Percentiles rank a stretch among this genome's conserved stretches.
These are phyloP conservation scores for Pythium monospermum DNA, from an alignment of 352 stramenopile genomes.

Conservation along the genomic window DNA sequence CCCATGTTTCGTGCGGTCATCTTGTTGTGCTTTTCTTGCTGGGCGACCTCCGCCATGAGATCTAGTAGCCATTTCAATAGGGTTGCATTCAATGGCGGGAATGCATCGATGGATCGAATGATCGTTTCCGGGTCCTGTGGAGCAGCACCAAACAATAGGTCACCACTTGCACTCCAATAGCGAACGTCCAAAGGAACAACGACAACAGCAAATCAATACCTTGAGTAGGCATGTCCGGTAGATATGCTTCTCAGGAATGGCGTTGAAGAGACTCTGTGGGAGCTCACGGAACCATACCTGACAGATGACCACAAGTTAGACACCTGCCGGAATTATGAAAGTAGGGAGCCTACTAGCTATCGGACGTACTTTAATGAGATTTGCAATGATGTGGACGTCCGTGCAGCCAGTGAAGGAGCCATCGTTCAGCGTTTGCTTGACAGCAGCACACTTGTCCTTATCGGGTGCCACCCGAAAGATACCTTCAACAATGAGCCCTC, in stretches of 20 bases:
- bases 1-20: slow-evolving; percentile 81
- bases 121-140: slow-evolving; percentile 32
- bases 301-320: not conserved
- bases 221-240: slow-evolving; percentile 40
- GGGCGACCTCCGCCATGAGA: slow-evolving; percentile 54
- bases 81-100: slow-evolving; percentile 32
- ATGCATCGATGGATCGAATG: slow-evolving; percentile 29
- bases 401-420: slow-evolving; percentile 48
- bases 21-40: slow-evolving; percentile 58
- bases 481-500: slow-evolving; percentile 45
- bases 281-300: slow-evolving; percentile 84
- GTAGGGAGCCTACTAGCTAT: not conserved
- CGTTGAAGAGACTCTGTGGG: slow-evolving; percentile 61
- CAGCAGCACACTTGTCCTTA: slow-evolving; percentile 41
- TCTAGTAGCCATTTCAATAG: slow-evolving; percentile 75
- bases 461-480: slow-evolving; percentile 79
- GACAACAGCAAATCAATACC: too few relatives aligned
- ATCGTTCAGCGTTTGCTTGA: slow-evolving; percentile 70
- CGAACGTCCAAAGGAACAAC: not conserved
- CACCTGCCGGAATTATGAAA: not conserved
- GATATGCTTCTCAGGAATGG: slow-evolving; percentile 55
- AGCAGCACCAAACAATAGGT: not conserved
- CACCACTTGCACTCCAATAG: too few relatives aligned
- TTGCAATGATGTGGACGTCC: slow-evolving; percentile 76
- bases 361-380: slow-evolving; percentile 64